Percentiles rank a stretch among this genome's conserved stretches.
Conservation (phyloP, 2,329 filamentous ascomycete genomes). For the Ophiostoma tasmaniense region DNA sequence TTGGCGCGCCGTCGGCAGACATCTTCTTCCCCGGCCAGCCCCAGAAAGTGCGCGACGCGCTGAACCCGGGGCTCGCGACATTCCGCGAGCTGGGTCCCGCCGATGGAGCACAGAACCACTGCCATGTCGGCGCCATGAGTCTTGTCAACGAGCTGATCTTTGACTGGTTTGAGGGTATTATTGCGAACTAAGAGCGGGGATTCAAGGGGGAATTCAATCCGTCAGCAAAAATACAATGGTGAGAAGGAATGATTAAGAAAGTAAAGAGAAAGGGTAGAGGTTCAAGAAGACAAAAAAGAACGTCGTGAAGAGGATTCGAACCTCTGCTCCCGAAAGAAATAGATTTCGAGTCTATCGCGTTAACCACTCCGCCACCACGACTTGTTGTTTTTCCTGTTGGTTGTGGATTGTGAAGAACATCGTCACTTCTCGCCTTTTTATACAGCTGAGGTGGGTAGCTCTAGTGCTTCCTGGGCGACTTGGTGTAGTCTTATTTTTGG, state of each 20-base stretch:
- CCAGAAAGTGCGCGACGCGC: conserved; percentile 18
- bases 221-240: neutral
- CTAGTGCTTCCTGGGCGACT: neutral
- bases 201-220: neutral
- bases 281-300: neutral
- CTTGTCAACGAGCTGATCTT: conserved; percentile 20
- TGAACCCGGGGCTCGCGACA: conserved; percentile 19
- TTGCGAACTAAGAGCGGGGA: neutral
- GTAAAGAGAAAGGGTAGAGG: neutral
- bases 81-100: conserved; percentile 18
- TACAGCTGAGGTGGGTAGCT: neutral
- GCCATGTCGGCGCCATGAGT: conserved; percentile 22
- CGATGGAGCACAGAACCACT: conserved; percentile 23
- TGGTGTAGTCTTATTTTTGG: neutral
- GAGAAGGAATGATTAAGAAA: neutral
- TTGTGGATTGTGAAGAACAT: neutral
- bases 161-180: conserved; percentile 21
- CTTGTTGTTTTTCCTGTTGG: conserved; percentile 4
- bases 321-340: neutral
- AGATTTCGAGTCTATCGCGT: conserved; percentile 2
- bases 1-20: conserved; percentile 12
- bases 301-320: neutral
- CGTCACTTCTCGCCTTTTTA: neutral
- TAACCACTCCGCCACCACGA: conserved; percentile 7
- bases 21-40: conserved; percentile 19